Base-by-base conservation (phyloP, 73 alveolate species). In the Durusdinium trenchii region DNA sequence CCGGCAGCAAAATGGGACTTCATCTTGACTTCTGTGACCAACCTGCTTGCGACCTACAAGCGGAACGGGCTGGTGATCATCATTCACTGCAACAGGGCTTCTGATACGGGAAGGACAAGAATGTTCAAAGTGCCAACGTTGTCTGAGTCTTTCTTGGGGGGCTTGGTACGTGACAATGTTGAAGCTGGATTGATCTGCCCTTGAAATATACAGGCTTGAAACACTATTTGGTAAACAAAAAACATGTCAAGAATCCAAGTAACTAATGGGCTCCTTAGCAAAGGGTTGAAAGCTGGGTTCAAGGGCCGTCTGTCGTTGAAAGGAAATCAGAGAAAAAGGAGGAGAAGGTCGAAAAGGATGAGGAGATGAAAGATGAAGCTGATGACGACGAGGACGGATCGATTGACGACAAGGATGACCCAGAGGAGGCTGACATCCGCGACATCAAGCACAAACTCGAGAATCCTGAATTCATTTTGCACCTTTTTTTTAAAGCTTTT, bases 361-460 rank as follows among this genome's bases (percentile, higher is more conserved):
- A 76, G 45, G 42, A 38, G 4, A 42, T 3, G 18, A 42, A 76
- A 40, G 38, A 76, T n/a, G 86, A 42, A 38, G 61, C 57, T 1
- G 9, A 76, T 12, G 86, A 76, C 9, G 86, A 76, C 35, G 61
- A 40, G 42, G 86, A 20, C 42, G 86, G 45, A 2, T 54, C 14
- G n/a, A 38, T 7, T 9, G 86, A 76, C 40, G 86, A 76, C 40
- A 76, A 76, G 61, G 86, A 76, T n/a, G 45, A 76, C 86, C 61
- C 86, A 2, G 86, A 76, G 38, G 86, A 76, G 16, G 60, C 60
- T 40, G 86, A 76, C 86, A 76, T 76, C 38, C 57, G 86, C 16
- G 86, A 76, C n/a, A 76, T 76, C 38, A 30, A 60, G 5, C 86
- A 76, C 86, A 76, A 43, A 42, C 61, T 76, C 18, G 86, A 76